Evolutionary conservation across 2,329 filamentous ascomycete species (phyloP).

Genomic region (Apiospora saccharicola): DNA sequence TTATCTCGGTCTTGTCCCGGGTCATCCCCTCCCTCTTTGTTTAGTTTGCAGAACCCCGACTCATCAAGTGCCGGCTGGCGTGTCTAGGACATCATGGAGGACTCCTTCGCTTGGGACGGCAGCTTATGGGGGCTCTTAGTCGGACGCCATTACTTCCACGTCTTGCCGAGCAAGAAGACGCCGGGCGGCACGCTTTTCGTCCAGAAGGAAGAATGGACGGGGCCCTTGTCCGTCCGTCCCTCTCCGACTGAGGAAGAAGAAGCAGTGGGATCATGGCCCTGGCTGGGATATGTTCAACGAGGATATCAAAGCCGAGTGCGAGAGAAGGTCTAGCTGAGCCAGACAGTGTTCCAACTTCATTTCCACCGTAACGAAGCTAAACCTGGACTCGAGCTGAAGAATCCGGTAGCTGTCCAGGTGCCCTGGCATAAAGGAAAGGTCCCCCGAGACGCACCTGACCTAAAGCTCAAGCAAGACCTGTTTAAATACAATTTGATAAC

Average conservation of each 20-base stretch:
- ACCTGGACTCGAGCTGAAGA: too few relatives aligned
- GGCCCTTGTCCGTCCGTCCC: slow-evolving; percentile 13
- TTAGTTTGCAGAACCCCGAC: neutral
- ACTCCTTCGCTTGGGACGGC: slow-evolving; percentile 18
- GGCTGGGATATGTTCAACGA: slow-evolving; percentile 18
- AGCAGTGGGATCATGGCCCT: slow-evolving; percentile 5
- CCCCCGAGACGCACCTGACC: neutral
- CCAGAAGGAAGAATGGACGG: slow-evolving; percentile 7
- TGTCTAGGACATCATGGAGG: neutral
- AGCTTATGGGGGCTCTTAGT: neutral
- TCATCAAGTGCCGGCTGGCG: neutral
- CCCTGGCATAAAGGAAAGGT: neutral
- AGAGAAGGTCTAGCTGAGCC: neutral
- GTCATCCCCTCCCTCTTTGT: too few relatives aligned
- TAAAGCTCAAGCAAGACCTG: neutral
- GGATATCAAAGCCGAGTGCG: slow-evolving; percentile 12
- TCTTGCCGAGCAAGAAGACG: neutral
- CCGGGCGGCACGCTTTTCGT: neutral
- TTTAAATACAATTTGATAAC: neutral
- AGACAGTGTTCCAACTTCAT: neutral
- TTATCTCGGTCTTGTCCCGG: neutral
- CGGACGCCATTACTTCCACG: slow-evolving; percentile 1
- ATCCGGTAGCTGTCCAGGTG: too few relatives aligned
- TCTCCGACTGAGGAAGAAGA: neutral
- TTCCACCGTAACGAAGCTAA: neutral